Conservation (phyloP, 2,329 filamentous ascomycete genomes). For the Arthroderma uncinatum region DNA sequence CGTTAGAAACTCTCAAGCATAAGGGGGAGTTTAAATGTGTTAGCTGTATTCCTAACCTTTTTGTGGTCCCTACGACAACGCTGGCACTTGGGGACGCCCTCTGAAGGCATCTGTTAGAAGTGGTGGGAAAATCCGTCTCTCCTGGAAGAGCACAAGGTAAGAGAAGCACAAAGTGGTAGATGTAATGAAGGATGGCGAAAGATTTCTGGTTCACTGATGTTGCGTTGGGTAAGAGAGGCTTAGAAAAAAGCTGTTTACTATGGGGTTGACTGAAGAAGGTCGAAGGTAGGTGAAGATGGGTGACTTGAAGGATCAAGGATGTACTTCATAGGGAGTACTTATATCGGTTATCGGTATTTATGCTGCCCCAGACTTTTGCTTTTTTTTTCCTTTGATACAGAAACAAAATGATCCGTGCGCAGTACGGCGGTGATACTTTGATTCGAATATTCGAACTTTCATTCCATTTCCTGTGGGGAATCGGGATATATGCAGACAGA, state of each 20-base stretch:
- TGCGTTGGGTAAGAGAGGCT: neutral
- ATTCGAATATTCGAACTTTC: conserved; percentile 2
- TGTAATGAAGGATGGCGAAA: neutral
- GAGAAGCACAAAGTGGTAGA: neutral
- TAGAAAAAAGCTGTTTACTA: neutral
- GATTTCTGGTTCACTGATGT: neutral
- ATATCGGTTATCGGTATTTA: conserved; percentile 10
- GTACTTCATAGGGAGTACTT: conserved; percentile 4
- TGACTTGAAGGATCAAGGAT: neutral
- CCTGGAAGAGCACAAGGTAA: neutral
- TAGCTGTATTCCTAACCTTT: conserved; percentile 11
- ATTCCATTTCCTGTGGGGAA: neutral
- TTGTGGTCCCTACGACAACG: conserved; percentile 17
- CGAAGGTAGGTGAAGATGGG: neutral
- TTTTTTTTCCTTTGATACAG: conserved; percentile 9
- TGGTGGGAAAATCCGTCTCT: neutral
- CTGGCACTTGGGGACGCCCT: conserved; percentile 18
- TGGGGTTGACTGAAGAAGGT: neutral
- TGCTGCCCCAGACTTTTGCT: conserved; percentile 8
- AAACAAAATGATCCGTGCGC: conserved; percentile 13
- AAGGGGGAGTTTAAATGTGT: neutral
- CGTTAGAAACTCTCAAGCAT: conserved; percentile 7
- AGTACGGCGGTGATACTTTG: conserved; percentile 7
- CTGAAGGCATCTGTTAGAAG: conserved; percentile 14
- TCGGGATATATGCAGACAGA: conserved; percentile 3